Evolutionary conservation across 805 yeast genomes (phyloP), one percentile per base, ranked within the genome.

Genomic region (Lipomyces kockii): DNA sequence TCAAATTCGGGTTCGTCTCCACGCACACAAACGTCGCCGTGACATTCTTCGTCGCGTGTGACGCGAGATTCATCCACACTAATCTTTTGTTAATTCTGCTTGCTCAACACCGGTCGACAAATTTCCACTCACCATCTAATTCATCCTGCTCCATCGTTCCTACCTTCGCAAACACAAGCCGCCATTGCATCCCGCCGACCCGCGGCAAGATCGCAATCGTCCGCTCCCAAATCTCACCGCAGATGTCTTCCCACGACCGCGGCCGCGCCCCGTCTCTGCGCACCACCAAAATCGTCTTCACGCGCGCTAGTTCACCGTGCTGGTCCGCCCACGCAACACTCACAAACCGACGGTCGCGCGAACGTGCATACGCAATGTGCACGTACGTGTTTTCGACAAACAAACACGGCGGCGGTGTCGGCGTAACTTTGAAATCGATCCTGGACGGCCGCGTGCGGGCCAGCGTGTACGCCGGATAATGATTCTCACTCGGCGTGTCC

Each of bases 311-410:
- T 2, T 82, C 81, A 0, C 97, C 97, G 76, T 84, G 83, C 60
- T 93, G 94, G 74, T 94, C 97, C 0, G 95, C 83, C 96, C 98
- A 92, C 0, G 96, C 89, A 0, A 91, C 96, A 27, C 88, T 86
- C 56, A 92, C 83, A 97, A 97, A 94, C 63, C 86, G 86, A 68
- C 87, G 87, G 76, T 93, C 97, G 2, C 85, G 81, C 0, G 97
- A 89, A 62, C 97, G 78, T 37, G 92, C 91, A 74, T 93, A 94
- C 0, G 97, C 92, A 11, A 95, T 82, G 75, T 95, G 98, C 27
- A 94, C 81, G 72, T 87, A 90, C 0, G 90, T 82, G 73, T 92
- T 97, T 67, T 89, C 90, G n/a, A 83, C 80, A 57, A 84, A 76
- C 7, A 87, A 74, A 35, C 73, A 75, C 22, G 64, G 71, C 39